phyloP scores from a whole-genome alignment of 441 rosid species.

The Syzygium malaccense region DNA sequence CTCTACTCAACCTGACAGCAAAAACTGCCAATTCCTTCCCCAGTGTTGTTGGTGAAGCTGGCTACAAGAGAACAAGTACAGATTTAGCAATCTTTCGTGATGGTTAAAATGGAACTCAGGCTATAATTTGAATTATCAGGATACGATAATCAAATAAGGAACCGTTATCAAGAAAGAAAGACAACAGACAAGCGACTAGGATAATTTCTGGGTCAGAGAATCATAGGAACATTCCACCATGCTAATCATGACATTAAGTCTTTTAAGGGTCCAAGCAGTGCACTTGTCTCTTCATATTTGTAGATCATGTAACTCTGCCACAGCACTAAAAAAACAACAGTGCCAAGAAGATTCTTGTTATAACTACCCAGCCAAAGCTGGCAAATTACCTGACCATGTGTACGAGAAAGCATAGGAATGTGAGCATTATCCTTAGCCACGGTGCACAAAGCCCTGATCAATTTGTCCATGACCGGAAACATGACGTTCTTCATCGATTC shows the following conservation, averaged over 20 bases:
- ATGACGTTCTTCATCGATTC: conserved; percentile 55
- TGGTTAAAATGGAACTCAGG: not conserved
- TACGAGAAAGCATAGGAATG: conserved; percentile 87
- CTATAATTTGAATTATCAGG: not conserved
- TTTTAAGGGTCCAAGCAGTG: not conserved
- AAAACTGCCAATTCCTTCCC: conserved; percentile 96
- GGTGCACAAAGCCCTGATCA: conserved; percentile 47
- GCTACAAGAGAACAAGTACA: conserved; percentile 35
- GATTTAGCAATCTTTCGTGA: not conserved
- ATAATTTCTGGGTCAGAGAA: not conserved
- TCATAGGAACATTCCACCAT: not conserved
- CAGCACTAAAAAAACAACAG: not conserved
- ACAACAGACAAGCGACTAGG: not conserved
- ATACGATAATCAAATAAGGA: not conserved
- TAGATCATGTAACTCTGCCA: not conserved
- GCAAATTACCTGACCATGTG: conserved; percentile 86
- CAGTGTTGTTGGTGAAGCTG: conserved; percentile 93
- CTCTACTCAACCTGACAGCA: conserved; percentile 74
- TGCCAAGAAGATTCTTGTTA: not conserved
- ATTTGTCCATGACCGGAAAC: conserved; percentile 68
- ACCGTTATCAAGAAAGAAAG: not conserved
- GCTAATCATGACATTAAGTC: not conserved
- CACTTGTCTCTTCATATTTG: not conserved
- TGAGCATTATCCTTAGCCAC: conserved; percentile 67
- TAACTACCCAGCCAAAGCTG: not conserved